A percentile compares a stretch with the other conserved stretches of the same genome.
These are phyloP conservation scores for Nicotiana sylvestris DNA, from an alignment of 257 asterid genomes.

Conservation along the genomic window DNA sequence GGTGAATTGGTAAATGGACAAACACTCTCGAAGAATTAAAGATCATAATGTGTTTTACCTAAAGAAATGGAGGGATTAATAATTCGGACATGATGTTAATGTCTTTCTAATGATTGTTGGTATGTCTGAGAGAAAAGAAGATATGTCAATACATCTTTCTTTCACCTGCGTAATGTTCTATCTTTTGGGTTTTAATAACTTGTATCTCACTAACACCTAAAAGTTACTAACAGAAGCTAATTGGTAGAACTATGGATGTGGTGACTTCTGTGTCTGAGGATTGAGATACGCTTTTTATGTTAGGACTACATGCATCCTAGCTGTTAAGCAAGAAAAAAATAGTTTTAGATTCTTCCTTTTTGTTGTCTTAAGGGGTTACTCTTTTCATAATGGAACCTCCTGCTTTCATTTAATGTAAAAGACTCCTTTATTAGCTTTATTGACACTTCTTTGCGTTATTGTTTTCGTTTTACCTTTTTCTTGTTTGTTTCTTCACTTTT, in stretches of 20 bases:
- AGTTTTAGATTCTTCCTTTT: neutral
- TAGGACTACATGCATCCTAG: neutral
- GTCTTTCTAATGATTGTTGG: neutral
- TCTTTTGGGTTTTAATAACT: neutral
- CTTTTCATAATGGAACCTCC: neutral
- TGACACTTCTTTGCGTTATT: neutral
- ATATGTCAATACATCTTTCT: neutral
- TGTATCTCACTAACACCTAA: neutral
- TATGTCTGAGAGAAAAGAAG: neutral
- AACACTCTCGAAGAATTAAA: neutral
- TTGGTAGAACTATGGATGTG: neutral
- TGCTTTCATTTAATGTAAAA: neutral
- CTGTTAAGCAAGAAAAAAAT: neutral
- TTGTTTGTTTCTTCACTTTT: neutral
- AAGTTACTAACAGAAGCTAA: neutral
- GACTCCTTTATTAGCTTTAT: neutral
- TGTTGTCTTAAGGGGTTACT: neutral
- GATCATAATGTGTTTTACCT: neutral
- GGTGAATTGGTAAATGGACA: neutral
- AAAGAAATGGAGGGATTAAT: neutral
- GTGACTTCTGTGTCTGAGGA: neutral
- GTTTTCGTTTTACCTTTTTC: neutral
- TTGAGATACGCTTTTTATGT: neutral
- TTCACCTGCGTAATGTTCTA: neutral
- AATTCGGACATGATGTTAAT: neutral